Base-by-base conservation (phyloP, 805 yeast species). In the Wickerhamiella nectarea region DNA sequence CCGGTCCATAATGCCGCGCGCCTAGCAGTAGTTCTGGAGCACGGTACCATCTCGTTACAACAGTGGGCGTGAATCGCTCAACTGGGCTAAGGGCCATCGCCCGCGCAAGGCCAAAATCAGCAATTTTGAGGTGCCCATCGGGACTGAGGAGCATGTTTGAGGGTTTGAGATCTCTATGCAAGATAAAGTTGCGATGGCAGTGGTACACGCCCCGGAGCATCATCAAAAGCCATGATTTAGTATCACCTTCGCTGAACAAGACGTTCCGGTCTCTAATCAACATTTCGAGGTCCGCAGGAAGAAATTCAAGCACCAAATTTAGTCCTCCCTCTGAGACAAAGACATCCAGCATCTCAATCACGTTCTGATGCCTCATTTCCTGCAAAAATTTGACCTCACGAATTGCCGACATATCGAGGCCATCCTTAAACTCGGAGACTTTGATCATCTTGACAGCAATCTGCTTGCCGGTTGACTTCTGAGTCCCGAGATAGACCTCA, bases 101-200 rank as follows among this genome's bases (percentile, higher is more conserved):
- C 49, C 98, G 67, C 0, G 97, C 97, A 36, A 89, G 68, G 52
- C 98, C 98, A 66, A 91, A 91, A 83, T 91, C 99, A 2, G 98
- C 98, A 48, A 91, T 71, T 59, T 91, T 91, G 48, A 91, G 68
- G 50, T 80, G 77, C 0, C 99, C 98, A 47, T 73, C 74, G 0
- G 94, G 91, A 0, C 95, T 80, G 29, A 91, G 65, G 44, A 91
- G 66, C 64, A 91, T 68, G 62, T 91, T 91, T 59, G 83, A 84
- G 11, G 97, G 97, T 59, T 89, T 89, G 52, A 89, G 68, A 67
- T 89, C 97, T 51, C 99, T 73, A 57, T 91, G 99, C 41, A 91
- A 64, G 17, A 91, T 80, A 52, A 76, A 81, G 56, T 87, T 83
- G 46, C 98, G 69, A 58, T 91, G 99, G 57, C 96, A 86, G 57